These are phyloP conservation scores for Eucalyptus regnans DNA, from an alignment of 345 rosid species.

Conservation along the genomic window DNA sequence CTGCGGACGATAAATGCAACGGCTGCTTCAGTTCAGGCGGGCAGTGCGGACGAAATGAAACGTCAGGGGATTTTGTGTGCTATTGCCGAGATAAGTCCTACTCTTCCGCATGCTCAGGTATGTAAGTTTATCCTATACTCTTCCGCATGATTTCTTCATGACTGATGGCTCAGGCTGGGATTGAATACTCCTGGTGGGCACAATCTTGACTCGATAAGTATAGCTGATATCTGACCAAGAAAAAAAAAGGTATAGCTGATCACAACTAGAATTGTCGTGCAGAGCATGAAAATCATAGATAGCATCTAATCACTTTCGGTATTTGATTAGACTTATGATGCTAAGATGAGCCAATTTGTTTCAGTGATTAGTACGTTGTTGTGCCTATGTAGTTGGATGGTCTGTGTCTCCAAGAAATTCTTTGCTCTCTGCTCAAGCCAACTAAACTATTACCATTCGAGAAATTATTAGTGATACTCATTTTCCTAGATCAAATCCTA, in stretches of 20 bases:
- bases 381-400: neutral
- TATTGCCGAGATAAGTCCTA: neutral
- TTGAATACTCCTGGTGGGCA: neutral
- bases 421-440: neutral
- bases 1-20: neutral
- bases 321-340: neutral
- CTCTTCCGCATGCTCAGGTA: neutral
- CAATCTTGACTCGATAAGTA: neutral
- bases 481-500: neutral
- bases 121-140: neutral
- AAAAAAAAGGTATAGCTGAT: neutral
- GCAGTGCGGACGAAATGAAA: neutral
- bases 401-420: neutral
- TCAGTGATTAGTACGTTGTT: neutral
- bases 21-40: neutral
- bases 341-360: neutral
- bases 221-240: neutral
- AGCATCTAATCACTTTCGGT: neutral
- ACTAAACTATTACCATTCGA: neutral
- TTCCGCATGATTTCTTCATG: neutral
- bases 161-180: neutral
- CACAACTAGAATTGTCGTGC: neutral
- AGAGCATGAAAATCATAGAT: neutral
- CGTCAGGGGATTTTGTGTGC: neutral
- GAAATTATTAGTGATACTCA: neutral